Percentiles rank a stretch among this genome's conserved stretches.
Evolutionary conservation across 208 protist species (phyloP).

Genomic region (Tritrichomonas foetus): DNA sequence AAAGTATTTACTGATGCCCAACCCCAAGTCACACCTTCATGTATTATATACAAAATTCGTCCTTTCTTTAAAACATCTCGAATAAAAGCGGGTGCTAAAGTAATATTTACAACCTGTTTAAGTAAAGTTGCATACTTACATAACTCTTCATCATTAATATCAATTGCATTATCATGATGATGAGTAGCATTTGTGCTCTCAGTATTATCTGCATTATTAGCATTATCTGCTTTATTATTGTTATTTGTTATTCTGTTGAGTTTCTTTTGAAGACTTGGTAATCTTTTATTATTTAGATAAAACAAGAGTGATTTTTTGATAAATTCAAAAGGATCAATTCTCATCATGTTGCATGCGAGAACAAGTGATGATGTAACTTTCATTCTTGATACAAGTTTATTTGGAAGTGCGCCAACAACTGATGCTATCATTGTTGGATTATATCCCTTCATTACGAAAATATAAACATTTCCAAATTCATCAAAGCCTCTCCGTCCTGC

Average conservation of each 20-base stretch:
- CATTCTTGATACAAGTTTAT: background rate
- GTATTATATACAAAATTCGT: background rate
- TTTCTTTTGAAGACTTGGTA: background rate
- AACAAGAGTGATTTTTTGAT: background rate
- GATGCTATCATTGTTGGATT: background rate
- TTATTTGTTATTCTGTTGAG: too few relatives aligned
- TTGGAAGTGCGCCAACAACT: background rate
- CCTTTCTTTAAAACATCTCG: background rate
- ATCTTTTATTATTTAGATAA: background rate
- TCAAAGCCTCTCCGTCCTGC: constrained; percentile 20
- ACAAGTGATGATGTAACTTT: constrained; percentile 13
- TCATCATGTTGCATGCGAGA: background rate
- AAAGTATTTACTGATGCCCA: background rate
- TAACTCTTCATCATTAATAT: background rate
- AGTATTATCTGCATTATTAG: too few relatives aligned
- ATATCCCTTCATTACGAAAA: background rate
- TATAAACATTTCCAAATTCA: background rate
- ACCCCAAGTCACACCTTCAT: background rate
- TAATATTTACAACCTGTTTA: background rate
- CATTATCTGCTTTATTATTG: background rate
- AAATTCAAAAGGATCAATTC: background rate
- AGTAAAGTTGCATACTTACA: background rate
- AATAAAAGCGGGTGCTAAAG: background rate
- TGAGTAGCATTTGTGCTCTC: too few relatives aligned
- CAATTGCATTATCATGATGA: background rate